Evolutionary conservation across 768 basidiomycete genomes (phyloP), one percentile per base, ranked within the genome.

Genomic region (Hemileccinum impolitum): DNA sequence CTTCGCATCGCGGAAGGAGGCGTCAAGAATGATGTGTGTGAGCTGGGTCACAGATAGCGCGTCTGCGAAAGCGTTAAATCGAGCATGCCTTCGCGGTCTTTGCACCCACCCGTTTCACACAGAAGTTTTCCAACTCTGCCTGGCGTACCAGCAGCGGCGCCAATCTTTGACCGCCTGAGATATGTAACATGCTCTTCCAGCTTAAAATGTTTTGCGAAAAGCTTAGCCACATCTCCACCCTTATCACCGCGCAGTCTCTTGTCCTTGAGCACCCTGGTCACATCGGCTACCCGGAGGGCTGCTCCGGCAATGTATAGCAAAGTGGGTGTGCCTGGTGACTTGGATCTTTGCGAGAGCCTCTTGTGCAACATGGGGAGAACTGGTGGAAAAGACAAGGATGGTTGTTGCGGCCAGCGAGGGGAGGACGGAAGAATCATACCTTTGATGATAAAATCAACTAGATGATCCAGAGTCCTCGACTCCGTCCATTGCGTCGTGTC

Each of bases 151-250:
- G 89, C 90, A 17, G 92, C 95, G 36, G 87, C 78, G 18, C 86
- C 87, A 39, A 97, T 80, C 64, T 86, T 90, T n/a, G 92, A 94
- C 56, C 82, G 78, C 61, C 78, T 77, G 60, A 98, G 76, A 71
- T 93, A 90, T 14, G 81, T 73, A 60, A 88, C 81, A 66, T 98
- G 94, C 49, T 94, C 90, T 42, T 85, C 73, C 35, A 94, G 73
- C 70, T 94, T 96, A 71, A 95, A 84, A 64, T 98, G 94, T 68
- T 87, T 94, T 26, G 94, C 92, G 60, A 98, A 98, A 23, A 99
- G 79, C 67, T 97, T 97, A 18, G 89, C 94, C 28, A 96, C 85
- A 55, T 95, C 91, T 11, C 90, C 92, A 47, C 90, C 85, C 63
- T 91, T 94, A 19, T 89, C 85, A 31, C 87, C 86, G 47, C 82